A percentile compares a stretch with the other conserved stretches of the same genome.
These are phyloP conservation scores for Saccharomyces mikatae DNA, from an alignment of 805 yeast genomes.

Conservation along the genomic window DNA sequence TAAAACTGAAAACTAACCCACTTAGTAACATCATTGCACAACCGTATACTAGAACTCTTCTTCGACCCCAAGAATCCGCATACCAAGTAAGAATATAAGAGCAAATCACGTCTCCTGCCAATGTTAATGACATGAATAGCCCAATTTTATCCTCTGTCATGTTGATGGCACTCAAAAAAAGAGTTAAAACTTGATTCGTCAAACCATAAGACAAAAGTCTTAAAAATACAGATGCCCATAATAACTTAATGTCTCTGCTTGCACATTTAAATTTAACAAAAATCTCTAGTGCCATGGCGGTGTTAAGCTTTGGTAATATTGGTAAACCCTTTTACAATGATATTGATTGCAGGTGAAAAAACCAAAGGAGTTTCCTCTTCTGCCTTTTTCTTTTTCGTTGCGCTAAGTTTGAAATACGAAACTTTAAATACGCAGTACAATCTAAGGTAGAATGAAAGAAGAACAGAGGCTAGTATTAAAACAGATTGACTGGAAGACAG, in stretches of 20 bases:
- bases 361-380: background rate
- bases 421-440: background rate
- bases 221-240: conserved; percentile 62
- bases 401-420: background rate
- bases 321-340: background rate
- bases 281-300: conserved; percentile 6
- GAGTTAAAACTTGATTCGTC: conserved; percentile 69
- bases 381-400: background rate
- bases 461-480: background rate
- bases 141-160: conserved; percentile 58
- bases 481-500: background rate
- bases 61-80: conserved; percentile 64
- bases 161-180: conserved; percentile 49
- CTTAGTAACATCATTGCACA: conserved; percentile 59
- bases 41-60: conserved; percentile 56
- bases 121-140: conserved; percentile 69
- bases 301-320: background rate
- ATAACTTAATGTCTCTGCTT: conserved; percentile 46
- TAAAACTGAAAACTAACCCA: conserved; percentile 56
- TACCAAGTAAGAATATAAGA: conserved; percentile 70
- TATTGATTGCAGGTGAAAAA: background rate
- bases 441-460: background rate
- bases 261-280: conserved; percentile 31
- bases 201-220: conserved; percentile 70
- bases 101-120: conserved; percentile 68